Evolutionary conservation across 805 yeast species (phyloP), one percentile per base, ranked within the genome.

Genomic region (Candida sphagnicola): DNA sequence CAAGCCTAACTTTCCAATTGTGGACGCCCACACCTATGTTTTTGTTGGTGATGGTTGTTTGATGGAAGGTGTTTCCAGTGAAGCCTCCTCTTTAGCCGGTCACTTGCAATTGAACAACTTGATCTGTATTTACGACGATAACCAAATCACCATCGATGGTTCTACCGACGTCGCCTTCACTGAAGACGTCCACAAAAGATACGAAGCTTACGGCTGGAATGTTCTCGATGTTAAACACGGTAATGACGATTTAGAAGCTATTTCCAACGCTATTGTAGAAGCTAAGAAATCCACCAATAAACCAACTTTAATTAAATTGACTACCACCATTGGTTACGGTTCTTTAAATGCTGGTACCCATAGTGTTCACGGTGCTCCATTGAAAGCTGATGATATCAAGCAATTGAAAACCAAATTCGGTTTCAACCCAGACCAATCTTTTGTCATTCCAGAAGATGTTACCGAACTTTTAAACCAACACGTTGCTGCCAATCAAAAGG

Each of bases 31-130:
- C 77, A 80, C 89, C 47, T 91, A 80, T 70, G 66, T 68, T 53
- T 80, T 91, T 73, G 70, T 90, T 45, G 99, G 99, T 72, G 99
- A 91, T 56, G 99, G 98, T 56, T 91, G 99, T 75, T 76, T 91
- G 75, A 84, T 83, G 89, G 99, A 91, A 75, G 99, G 99, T 78
- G 88, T 91, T 47, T 77, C 96, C 45, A 79, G 93, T 43, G 99
- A 91, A 76, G 93, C 96, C 41, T 77, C 78, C 53, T 91, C 99
- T 26, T 70, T 90, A 45, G 99, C 99, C 48, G 99, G 99, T 58
- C 99, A 91, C 71, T 75, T 91, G 67, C 77, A 88, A 75, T 80
- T 91, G 65, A 86, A 85, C 65, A 90, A 90, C 75, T 79, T 91
- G 73, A 88, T 91, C 67, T 89, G 91, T 45, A 80, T 91, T 71